Conservation (phyloP, 192 early-diverging fungal genomes). For the Glomus cerebriforme region DNA sequence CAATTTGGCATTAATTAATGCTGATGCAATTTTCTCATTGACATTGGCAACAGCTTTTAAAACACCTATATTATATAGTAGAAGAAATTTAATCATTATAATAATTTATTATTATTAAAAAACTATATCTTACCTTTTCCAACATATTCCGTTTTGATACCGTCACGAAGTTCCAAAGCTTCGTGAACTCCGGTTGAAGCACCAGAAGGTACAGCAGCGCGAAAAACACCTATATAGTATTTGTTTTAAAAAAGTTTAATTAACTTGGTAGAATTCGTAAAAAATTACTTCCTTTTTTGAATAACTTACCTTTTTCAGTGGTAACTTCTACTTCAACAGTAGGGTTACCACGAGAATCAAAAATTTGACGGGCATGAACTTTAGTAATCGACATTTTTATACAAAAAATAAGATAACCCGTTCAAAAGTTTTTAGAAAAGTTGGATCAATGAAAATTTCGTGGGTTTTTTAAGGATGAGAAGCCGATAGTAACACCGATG, state of each 20-base stretch:
- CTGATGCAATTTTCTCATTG: conserved; percentile 85
- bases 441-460: neutral
- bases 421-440: neutral
- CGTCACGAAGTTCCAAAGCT: conserved; percentile 97
- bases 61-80: conserved; percentile 63
- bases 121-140: conserved; percentile 82
- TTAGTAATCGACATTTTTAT: conserved; percentile 67
- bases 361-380: conserved; percentile 94
- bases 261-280: neutral
- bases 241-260: conserved; percentile 2
- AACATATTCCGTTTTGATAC: conserved; percentile 78
- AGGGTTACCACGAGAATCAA: conserved; percentile 98
- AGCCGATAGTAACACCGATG: no score
- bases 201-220: conserved; percentile 96
- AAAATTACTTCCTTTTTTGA: neutral
- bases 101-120: neutral
- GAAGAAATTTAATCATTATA: neutral
- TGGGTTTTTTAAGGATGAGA: neutral
- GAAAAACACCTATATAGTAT: conserved; percentile 78
- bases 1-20: conserved; percentile 77
- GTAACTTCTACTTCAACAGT: conserved; percentile 98
- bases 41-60: conserved; percentile 89
- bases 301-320: conserved; percentile 78
- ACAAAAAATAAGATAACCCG: neutral
- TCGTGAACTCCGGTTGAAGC: conserved; percentile 99